Percentiles rank a stretch among this genome's conserved stretches.
Evolutionary conservation across 192 early-diverging fungal genomes (phyloP).

Genomic region (Umbelopsis sp.): DNA sequence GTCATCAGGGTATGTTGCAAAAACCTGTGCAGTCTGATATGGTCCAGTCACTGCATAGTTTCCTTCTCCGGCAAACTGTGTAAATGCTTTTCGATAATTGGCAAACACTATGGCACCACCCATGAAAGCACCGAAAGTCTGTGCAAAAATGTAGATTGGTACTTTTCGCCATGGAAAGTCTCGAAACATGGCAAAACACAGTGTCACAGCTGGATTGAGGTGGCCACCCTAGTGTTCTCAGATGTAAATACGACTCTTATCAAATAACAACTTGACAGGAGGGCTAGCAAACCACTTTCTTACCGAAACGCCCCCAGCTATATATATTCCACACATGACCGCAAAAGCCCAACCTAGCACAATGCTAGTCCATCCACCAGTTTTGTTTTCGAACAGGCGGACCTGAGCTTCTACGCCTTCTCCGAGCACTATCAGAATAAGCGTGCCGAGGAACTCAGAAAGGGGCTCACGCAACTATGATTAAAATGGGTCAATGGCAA

Average conservation of each 20-base stretch:
- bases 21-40: constrained; percentile 62
- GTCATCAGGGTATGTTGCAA: constrained; percentile 63
- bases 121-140: constrained; percentile 71
- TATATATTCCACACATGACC: constrained; percentile 64
- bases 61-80: constrained; percentile 51
- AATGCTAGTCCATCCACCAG: constrained; percentile 52
- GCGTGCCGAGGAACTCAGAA: constrained; percentile 79
- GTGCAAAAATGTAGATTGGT: constrained; percentile 63
- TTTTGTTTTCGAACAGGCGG: constrained; percentile 19
- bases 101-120: constrained; percentile 72
- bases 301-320: constrained; percentile 66
- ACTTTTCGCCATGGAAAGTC: constrained; percentile 74
- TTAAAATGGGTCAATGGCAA: too few species aligned
- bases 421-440: constrained; percentile 65
- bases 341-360: constrained; percentile 68
- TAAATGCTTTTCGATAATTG: constrained; percentile 62
- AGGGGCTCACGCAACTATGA: constrained; percentile 56
- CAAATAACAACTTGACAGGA: background rate
- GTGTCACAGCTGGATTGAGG: constrained; percentile 78
- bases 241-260: background rate
- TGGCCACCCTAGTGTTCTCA: constrained; percentile 62
- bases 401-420: constrained; percentile 65
- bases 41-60: constrained; percentile 38
- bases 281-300: constrained; percentile 9
- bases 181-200: constrained; percentile 65